A percentile compares a stretch with the other conserved stretches of the same genome.
Evolutionary conservation across 202 grass and related monocot genomes (phyloP).

Genomic region (Carex arenaria): DNA sequence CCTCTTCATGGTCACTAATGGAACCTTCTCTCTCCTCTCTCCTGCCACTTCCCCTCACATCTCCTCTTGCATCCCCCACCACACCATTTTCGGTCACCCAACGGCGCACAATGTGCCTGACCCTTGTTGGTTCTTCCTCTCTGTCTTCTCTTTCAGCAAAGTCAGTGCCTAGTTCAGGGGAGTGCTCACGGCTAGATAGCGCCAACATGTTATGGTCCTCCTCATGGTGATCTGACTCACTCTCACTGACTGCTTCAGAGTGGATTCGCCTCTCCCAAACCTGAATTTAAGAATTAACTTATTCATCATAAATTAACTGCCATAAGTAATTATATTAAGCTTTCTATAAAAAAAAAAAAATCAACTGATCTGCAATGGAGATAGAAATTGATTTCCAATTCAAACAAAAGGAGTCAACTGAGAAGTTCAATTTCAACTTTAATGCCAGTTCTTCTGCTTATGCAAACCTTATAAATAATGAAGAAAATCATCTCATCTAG

Average conservation of each 20-base stretch:
- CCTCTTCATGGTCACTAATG: conserved; percentile 31
- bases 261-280: conserved; percentile 19
- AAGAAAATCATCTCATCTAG: background rate
- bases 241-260: conserved; percentile 28
- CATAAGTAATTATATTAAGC: background rate
- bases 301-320: background rate
- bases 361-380: background rate
- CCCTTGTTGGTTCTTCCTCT: conserved; percentile 2
- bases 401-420: background rate
- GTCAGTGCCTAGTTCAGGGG: conserved; percentile 34
- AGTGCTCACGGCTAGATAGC: conserved; percentile 59
- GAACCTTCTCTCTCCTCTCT: conserved; percentile 17
- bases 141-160: background rate
- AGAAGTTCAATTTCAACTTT: conserved; percentile 2
- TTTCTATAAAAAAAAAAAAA: background rate
- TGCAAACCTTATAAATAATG: background rate
- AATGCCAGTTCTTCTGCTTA: background rate
- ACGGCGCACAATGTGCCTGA: conserved; percentile 32
- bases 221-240: conserved; percentile 31
- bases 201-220: background rate
- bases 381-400: background rate
- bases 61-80: conserved; percentile 50
- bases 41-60: conserved; percentile 59
- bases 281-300: background rate
- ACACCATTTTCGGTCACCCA: conserved; percentile 37